phyloP scores from a whole-genome alignment of 2,329 filamentous ascomycete species.

The Verticillium zaregamsianum region DNA sequence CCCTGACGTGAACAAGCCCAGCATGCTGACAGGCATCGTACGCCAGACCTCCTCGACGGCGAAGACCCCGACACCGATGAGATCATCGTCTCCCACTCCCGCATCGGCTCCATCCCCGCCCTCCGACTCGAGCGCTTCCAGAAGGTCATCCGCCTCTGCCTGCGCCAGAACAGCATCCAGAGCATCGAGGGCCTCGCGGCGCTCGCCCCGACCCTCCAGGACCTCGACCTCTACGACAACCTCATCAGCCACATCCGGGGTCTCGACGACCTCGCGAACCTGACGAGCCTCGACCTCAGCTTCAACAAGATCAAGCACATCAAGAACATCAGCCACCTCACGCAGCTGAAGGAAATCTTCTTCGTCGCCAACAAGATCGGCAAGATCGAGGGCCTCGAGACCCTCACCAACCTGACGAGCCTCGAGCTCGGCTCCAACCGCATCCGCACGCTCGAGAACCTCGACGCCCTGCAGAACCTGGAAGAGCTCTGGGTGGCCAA shows the following conservation, averaged over 20 bases:
- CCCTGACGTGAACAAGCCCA: neutral
- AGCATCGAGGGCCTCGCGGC: slow-evolving; percentile 69
- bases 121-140: slow-evolving; percentile 82
- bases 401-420: slow-evolving; percentile 70
- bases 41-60: slow-evolving; percentile 55
- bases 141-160: slow-evolving; percentile 71
- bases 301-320: slow-evolving; percentile 99
- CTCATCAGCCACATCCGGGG: slow-evolving; percentile 82
- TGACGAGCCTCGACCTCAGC: slow-evolving; percentile 81
- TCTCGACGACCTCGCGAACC: slow-evolving; percentile 70
- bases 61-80: slow-evolving; percentile 64
- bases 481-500: slow-evolving; percentile 92
- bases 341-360: slow-evolving; percentile 75
- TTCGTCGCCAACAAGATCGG: slow-evolving; percentile 94
- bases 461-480: slow-evolving; percentile 72
- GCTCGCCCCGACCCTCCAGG: slow-evolving; percentile 64
- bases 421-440: slow-evolving; percentile 90
- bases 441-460: slow-evolving; percentile 81
- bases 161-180: slow-evolving; percentile 88
- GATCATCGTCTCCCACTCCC: slow-evolving; percentile 86
- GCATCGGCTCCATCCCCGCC: slow-evolving; percentile 71
- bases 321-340: slow-evolving; percentile 78
- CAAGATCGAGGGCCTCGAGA: slow-evolving; percentile 75
- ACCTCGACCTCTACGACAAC: slow-evolving; percentile 97
- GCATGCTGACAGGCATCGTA: slow-evolving; percentile 11